phyloP scores from a whole-genome alignment of 2,329 filamentous ascomycete species.

The Hypocreales sp. region DNA sequence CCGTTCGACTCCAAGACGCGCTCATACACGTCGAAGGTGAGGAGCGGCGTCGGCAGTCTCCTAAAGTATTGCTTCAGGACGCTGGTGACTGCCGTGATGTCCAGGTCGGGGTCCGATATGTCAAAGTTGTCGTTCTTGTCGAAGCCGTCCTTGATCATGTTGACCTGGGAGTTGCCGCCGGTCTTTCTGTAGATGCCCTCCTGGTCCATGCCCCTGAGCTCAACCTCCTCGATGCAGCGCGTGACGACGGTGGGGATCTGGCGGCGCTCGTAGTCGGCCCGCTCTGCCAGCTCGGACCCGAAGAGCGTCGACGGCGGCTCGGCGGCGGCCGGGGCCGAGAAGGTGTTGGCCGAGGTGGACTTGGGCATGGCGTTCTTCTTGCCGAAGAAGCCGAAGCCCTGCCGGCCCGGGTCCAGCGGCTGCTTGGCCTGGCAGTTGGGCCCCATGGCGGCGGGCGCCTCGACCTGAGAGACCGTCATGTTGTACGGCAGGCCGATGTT shows the following conservation, averaged over 20 bases:
- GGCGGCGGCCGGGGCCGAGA: conserved; percentile 24
- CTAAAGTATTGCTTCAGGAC: conserved; percentile 96
- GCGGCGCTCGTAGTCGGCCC: conserved; percentile 76
- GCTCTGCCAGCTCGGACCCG: conserved; percentile 73
- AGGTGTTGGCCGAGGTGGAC: conserved; percentile 27
- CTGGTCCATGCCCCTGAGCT: conserved; percentile 88
- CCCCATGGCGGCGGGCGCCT: conserved; percentile 23
- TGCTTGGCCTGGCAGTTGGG: conserved; percentile 15
- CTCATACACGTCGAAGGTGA: conserved; percentile 90
- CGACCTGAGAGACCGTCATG: conserved; percentile 42
- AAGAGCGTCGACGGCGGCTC: conserved; percentile 54
- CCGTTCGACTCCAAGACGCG: conserved; percentile 66
- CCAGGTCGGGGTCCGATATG: conserved; percentile 82
- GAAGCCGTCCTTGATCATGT: conserved; percentile 80
- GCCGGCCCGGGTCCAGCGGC: conserved; percentile 23
- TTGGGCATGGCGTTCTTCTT: conserved; percentile 37
- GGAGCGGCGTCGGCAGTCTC: conserved; percentile 72
- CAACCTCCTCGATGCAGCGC: conserved; percentile 92
- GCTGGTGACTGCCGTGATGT: conserved; percentile 93
- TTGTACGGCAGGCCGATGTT: conserved; percentile 57
- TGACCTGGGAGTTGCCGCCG: conserved; percentile 81
- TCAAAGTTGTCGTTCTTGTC: conserved; percentile 76
- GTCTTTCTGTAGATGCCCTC: conserved; percentile 98
- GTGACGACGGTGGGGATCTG: conserved; percentile 84
- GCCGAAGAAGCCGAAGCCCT: conserved; percentile 60